Evolutionary conservation across 2,329 filamentous ascomycete genomes (phyloP), one percentile per base, ranked within the genome.

Genomic region (Daldinia sp.): DNA sequence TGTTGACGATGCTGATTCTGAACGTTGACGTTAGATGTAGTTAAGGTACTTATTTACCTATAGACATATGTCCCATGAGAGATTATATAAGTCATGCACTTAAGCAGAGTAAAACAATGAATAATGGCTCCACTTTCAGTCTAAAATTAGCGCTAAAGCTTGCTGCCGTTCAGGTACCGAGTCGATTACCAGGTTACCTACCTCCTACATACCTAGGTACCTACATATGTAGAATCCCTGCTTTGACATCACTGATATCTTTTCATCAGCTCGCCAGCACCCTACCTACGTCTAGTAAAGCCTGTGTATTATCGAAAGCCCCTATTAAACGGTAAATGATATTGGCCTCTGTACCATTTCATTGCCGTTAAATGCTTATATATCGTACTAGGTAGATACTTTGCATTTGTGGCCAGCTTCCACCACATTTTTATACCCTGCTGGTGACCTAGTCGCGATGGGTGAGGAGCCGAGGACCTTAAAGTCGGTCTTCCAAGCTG

Each of bases 381-480:
- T 29, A 23, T 41, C 13, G 17, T 23, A 35, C 32, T 45, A 13
- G 13, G 6, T 45, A 45, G 39, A 27, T 15, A 45, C 8, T 25
- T 45, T 25, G 21, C 39, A 45, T 45, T 27, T 27, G 11, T 45
- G 8, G 13, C 13, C 27, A 37, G 32, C 47, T 47, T 34, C 25
- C n/a, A 17, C 17, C 48, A 15, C 21, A n/a, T 29, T 9, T 56
- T 39, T 10, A 29, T 57, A 58, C 30, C 10, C 37, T 11, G 45
- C 23, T 45, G 17, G 23, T 30, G 21, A 52, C 34, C 35, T 17
- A 10, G 15, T 41, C 34, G 70, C 25, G 10, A 76, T 76, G 76
- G 74, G 76, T 59, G 78, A 82, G 64, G 77, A 82, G 66, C 79
- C 82, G 1, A 81, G 79, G 64, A 82, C 83, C 2, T 78, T 87